phyloP scores from a whole-genome alignment of 1,284 basidiomycete genomes.

The Xanthoconium separans region DNA sequence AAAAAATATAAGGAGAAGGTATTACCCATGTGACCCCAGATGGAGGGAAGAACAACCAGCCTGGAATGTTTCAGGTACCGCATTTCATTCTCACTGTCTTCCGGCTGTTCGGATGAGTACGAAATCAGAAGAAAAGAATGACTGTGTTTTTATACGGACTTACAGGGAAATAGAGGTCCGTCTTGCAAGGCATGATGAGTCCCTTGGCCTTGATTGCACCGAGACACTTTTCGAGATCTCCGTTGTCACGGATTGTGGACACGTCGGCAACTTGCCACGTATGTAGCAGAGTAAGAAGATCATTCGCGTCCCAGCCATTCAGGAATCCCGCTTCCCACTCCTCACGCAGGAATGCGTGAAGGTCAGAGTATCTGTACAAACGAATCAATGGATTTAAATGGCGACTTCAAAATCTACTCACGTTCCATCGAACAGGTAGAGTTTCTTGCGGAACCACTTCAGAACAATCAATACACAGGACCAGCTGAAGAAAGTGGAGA shows the following conservation, averaged over 20 bases:
- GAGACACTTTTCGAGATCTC: constrained; percentile 17
- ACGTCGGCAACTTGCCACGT: constrained; percentile 26
- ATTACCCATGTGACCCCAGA: constrained; percentile 58
- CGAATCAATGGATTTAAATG: background rate
- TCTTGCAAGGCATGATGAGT: constrained; percentile 29
- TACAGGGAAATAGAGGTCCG: constrained; percentile 57
- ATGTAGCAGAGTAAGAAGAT: constrained; percentile 20
- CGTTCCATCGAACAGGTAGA: constrained; percentile 44
- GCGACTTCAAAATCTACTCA: constrained; percentile 20
- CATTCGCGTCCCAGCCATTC: constrained; percentile 52
- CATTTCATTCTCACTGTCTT: constrained; percentile 55
- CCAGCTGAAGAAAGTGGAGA: background rate
- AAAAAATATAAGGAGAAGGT: background rate
- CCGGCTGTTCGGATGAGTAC: constrained; percentile 40
- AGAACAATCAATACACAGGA: background rate
- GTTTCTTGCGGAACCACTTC: constrained; percentile 57
- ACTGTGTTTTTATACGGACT: constrained; percentile 8
- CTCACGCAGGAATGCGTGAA: constrained; percentile 51
- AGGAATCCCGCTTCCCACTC: constrained; percentile 52
- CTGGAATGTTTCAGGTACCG: constrained; percentile 41
- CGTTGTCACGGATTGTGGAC: constrained; percentile 20
- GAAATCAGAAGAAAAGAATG: background rate
- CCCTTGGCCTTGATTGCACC: constrained; percentile 25
- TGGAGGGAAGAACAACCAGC: constrained; percentile 51
- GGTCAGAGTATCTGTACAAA: constrained; percentile 41